phyloP scores from a whole-genome alignment of 495 filamentous ascomycete genomes.

The Cairneyella variabilis region DNA sequence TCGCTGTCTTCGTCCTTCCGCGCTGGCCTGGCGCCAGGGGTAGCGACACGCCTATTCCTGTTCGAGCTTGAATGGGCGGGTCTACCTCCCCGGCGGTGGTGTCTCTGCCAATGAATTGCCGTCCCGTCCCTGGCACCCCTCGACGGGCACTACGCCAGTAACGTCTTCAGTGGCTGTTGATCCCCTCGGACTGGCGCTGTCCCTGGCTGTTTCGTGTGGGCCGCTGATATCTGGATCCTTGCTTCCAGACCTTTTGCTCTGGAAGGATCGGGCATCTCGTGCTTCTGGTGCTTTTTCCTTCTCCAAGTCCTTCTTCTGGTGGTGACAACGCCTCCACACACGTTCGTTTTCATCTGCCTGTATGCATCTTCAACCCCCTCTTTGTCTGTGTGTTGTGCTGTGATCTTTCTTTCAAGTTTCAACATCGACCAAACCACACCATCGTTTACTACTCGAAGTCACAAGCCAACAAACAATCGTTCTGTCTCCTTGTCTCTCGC shows the following conservation, averaged over 20 bases:
- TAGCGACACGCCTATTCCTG: not conserved
- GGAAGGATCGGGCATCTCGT: too few species aligned
- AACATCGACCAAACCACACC: not conserved
- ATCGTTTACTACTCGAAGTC: not conserved
- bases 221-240: not conserved
- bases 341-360: not conserved
- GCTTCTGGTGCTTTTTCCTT: too few species aligned
- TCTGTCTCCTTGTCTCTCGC: not conserved
- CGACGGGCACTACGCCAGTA: not conserved
- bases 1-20: too few species aligned
- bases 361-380: not conserved
- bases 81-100: too few species aligned
- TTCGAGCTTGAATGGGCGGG: not conserved
- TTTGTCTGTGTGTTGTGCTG: constrained; percentile 3
- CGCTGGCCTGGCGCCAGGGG: not conserved
- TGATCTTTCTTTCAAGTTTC: not conserved
- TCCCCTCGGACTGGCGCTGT: constrained; percentile 11
- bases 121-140: not conserved
- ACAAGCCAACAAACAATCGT: not conserved
- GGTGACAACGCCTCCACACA: not conserved
- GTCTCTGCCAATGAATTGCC: not conserved
- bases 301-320: not conserved
- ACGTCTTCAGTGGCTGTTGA: not conserved
- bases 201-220: constrained; percentile 16
- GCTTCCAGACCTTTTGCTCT: not conserved